These are phyloP conservation scores for Sarocladium strictum DNA, from an alignment of 2,329 filamentous ascomycete species.

Conservation along the genomic window DNA sequence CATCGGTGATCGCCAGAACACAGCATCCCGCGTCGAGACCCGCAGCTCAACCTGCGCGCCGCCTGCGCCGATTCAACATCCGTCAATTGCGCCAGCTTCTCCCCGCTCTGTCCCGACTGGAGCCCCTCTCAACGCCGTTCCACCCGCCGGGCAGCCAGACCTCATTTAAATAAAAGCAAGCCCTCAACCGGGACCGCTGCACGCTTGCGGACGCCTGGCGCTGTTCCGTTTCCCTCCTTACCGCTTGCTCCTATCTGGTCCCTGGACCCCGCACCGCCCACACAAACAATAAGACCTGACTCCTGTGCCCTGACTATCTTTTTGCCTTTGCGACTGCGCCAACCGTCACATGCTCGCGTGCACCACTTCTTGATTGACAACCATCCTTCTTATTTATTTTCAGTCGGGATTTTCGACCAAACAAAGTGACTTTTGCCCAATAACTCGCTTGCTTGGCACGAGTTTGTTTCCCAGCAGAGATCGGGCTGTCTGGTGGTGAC, in stretches of 20 bases:
- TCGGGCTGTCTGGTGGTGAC: not conserved
- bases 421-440: too few species aligned
- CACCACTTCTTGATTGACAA: not conserved
- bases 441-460: not conserved
- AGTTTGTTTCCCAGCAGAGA: not conserved
- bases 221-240: not conserved
- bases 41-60: conserved; percentile 8
- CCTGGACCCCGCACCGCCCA: not conserved
- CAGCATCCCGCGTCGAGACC: not conserved
- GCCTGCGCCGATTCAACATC: conserved; percentile 7
- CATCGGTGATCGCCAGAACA: not conserved
- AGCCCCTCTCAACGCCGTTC: not conserved
- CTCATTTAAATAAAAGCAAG: too few species aligned
- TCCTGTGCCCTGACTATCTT: conserved; percentile 2
- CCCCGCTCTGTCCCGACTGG: conserved; percentile 4
- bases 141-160: not conserved
- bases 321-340: not conserved
- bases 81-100: not conserved
- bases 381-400: not conserved
- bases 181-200: not conserved
- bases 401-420: not conserved
- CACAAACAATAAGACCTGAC: not conserved
- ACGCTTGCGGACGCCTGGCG: conserved; percentile 6
- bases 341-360: not conserved
- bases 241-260: not conserved